Base-by-base conservation (phyloP, 1,284 basidiomycete species). In the Rhodotorula sp. region DNA sequence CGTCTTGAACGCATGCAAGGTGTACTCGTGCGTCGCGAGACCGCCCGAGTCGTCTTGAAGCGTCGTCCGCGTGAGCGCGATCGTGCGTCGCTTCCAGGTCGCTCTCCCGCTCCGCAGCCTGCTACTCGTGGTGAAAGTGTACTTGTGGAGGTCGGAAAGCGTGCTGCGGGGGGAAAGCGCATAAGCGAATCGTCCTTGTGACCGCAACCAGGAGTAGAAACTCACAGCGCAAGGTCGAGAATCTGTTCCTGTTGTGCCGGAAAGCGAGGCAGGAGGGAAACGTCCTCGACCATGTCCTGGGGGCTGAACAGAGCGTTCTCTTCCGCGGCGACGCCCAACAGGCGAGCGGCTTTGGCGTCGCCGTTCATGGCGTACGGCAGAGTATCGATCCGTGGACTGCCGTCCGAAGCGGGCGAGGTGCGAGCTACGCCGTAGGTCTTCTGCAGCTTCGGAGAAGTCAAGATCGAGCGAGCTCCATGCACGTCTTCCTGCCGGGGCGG, bases 1-100 rank as follows among this genome's bases (percentile, higher is more conserved):
- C 21, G 67, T 52, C 3, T 18, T 20, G 64, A 66, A 72, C 20
- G 56, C 39, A 54, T 60, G 58, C 14, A 72, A 58, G 31, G 54
- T 18, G 34, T 48, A 67, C 16, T 54, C 47, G 16, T 58, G 34
- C 8, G 52, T 14, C 12, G 51, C 3, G 29, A 46, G 46, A 7
- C 62, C 2, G 57, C 31, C 10, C 20, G 56, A n/a, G 26, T 16
- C 12, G 31, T 29, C 23, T 8, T 52, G 51, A 34, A 61, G 26
- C 62, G 39, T 12, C 12, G 39, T 43, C 39, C 39, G 56, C 26
- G 56, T 43, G 54, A 66, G 10, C 21, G 34, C 49, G 23, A 62
- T 51, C 15, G 54, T 46, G 46, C 64, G 64, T 3, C 54, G 57
- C 16, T 54, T 34, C 56, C 43, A 63, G 29, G 26, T 15, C 29